Percentiles rank a stretch among this genome's conserved stretches.
Conservation (phyloP, 1,139 yeast genomes). For the Groenewaldozyma sp. region DNA sequence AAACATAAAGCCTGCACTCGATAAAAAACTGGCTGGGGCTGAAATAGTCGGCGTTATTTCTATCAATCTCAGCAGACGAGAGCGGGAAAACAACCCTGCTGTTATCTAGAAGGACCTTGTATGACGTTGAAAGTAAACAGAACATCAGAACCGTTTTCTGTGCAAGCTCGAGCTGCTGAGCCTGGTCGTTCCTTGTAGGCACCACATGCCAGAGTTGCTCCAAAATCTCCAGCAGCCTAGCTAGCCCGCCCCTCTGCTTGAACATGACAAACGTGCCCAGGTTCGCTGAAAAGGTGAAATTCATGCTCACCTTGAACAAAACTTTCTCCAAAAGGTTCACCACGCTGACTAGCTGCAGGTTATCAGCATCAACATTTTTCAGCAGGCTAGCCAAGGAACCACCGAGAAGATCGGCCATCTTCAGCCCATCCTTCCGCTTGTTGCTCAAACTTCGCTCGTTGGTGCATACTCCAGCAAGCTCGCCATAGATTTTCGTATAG, state of each 20-base stretch:
- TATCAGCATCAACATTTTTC: constrained; percentile 10
- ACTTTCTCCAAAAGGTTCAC: constrained; percentile 19
- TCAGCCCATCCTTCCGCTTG: constrained; percentile 21
- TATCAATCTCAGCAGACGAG: constrained; percentile 20
- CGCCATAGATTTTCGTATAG: constrained; percentile 24
- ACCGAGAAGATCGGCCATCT: constrained; percentile 26
- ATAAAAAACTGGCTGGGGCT: constrained; percentile 25
- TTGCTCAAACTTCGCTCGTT: constrained; percentile 17
- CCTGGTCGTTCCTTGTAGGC: not conserved
- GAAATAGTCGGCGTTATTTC: constrained; percentile 22
- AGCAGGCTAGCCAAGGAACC: constrained; percentile 22
- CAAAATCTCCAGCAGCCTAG: constrained; percentile 19
- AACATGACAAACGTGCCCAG: constrained; percentile 25
- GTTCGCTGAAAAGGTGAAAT: constrained; percentile 13
- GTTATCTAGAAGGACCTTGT: constrained; percentile 18
- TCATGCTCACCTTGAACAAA: constrained; percentile 18
- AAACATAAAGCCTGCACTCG: constrained; percentile 24
- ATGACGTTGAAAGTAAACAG: constrained; percentile 17
- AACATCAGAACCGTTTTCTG: constrained; percentile 18
- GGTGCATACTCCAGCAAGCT: constrained; percentile 18
- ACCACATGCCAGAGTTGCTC: constrained; percentile 20
- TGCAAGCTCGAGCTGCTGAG: constrained; percentile 12
- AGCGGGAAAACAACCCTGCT: constrained; percentile 15
- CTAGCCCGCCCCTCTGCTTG: constrained; percentile 26
- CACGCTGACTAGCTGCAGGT: constrained; percentile 11